Percentiles rank a stretch among this genome's conserved stretches.
These are phyloP conservation scores for Phytophthora melonis DNA, from an alignment of 352 stramenopile genomes.

Conservation along the genomic window DNA sequence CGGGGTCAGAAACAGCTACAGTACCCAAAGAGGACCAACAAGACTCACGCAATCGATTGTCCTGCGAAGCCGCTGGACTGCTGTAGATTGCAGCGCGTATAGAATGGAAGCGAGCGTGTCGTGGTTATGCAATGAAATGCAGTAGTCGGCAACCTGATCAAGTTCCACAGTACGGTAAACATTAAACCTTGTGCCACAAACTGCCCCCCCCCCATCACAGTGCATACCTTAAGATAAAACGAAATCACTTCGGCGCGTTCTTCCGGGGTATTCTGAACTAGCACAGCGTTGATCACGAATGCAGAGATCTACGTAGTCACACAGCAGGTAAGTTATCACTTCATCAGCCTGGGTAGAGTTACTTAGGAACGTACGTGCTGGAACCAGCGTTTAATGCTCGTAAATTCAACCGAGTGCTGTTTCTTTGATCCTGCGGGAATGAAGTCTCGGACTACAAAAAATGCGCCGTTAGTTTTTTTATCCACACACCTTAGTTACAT, in stretches of 20 bases:
- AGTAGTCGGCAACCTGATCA: conserved; percentile 73
- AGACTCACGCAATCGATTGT: conserved; percentile 77
- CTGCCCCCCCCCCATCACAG: background rate
- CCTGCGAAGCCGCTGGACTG: conserved; percentile 80
- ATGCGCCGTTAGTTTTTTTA: background rate
- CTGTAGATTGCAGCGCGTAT: conserved; percentile 88
- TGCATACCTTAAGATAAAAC: conserved; percentile 79
- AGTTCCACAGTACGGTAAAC: background rate
- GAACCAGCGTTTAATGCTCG: conserved; percentile 81
- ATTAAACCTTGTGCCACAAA: background rate
- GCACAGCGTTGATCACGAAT: conserved; percentile 84
- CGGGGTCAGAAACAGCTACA: background rate
- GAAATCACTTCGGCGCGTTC: conserved; percentile 76
- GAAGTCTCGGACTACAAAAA: conserved; percentile 75
- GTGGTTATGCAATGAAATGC: conserved; percentile 80
- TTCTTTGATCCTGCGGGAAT: conserved; percentile 61
- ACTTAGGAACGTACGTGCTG: conserved; percentile 69
- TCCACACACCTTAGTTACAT: background rate
- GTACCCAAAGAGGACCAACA: background rate
- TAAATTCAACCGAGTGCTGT: conserved; percentile 64
- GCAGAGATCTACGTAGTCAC: conserved; percentile 62
- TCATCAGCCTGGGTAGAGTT: background rate
- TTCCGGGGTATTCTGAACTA: conserved; percentile 72
- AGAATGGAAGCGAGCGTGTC: conserved; percentile 87
- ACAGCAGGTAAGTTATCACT: conserved; percentile 6